phyloP scores from a whole-genome alignment of 176 grass and related monocot species.

The Calamus simplicifolius region DNA sequence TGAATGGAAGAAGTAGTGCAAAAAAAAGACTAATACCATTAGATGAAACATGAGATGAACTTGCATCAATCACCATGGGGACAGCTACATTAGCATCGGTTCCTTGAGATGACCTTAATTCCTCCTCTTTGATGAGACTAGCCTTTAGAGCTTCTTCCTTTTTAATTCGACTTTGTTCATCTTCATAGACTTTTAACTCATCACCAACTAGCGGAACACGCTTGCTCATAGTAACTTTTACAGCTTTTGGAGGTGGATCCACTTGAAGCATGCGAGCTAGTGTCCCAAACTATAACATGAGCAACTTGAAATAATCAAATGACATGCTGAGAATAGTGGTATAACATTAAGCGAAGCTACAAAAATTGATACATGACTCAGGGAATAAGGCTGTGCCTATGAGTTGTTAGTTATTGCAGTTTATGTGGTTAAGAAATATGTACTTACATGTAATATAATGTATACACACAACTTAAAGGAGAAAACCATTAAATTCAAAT shows the following conservation, averaged over 20 bases:
- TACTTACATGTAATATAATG: no score
- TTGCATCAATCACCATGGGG: slow-evolving; percentile 57
- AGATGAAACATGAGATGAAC: slow-evolving; percentile 44
- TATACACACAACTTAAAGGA: no score
- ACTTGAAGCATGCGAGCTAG: slow-evolving; percentile 99
- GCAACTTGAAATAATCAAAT: slow-evolving; percentile 15
- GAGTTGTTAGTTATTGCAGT: no score
- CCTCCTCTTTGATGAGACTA: slow-evolving; percentile 66
- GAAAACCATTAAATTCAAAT: no score
- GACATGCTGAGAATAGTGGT: no score
- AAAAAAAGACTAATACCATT: slow-evolving; percentile 32
- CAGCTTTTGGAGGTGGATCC: slow-evolving; percentile 92
- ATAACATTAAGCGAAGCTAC: no score
- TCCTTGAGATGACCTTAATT: slow-evolving; percentile 56
- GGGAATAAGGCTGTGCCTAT: no score
- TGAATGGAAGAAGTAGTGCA: neutral
- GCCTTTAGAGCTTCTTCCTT: slow-evolving; percentile 67
- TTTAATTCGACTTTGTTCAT: slow-evolving; percentile 79
- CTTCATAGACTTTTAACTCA: slow-evolving; percentile 86
- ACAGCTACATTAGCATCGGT: slow-evolving; percentile 52
- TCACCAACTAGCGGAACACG: slow-evolving; percentile 82
- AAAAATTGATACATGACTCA: no score
- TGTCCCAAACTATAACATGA: slow-evolving; percentile 66
- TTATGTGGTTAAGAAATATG: no score
- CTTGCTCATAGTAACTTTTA: slow-evolving; percentile 89